Evolutionary conservation across 371 early-diverging fungal genomes (phyloP), one percentile per base, ranked within the genome.

Genomic region (Mortierella sp.): DNA sequence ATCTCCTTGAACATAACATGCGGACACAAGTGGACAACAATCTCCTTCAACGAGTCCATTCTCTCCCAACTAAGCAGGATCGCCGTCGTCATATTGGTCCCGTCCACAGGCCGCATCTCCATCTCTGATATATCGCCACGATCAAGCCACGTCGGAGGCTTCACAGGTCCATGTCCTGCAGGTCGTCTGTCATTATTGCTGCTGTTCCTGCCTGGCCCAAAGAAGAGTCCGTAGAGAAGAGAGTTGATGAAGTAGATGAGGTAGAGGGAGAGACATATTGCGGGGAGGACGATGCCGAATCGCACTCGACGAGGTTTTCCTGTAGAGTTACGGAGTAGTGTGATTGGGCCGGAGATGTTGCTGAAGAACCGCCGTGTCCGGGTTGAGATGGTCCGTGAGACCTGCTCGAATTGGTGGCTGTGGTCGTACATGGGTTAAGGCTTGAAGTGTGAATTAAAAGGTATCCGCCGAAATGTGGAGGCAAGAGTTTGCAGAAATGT

Each of bases 1-100:
- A 92, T 89, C 58, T 82, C 87, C 51, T 88, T 85, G 88, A 93
- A 92, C 90, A 93, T 92, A n/a, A 90, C 87, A 74, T 92, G 91
- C 38, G 89, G 88, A 77, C 94, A 93, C 24, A 93, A 77, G 51
- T 91, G 87, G 55, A 89, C 81, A 21, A 93, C 83, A 41, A 92
- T 88, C 44, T 89, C 87, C 71, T 89, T 83, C 27, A 92, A 54
- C 18, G 84, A 87, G 21, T 90, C 89, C 70, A 77, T 44, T 79
- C 87, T 74, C 79, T 65, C 81, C 90, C 84, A 89, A 75, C 78
- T 86, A 3, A 91, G 63, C 14, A 93, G 70, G n/a, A 93, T 88
- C 7, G 92, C 90, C 4, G 94, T 93, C 3, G 90, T 88, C 75
- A 89, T 87, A 21, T 85, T 83, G 29, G 88, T 83, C 0, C 93